Evolutionary conservation across 2,329 filamentous ascomycete genomes (phyloP).

Genomic region (Colletotrichum costaricense): DNA sequence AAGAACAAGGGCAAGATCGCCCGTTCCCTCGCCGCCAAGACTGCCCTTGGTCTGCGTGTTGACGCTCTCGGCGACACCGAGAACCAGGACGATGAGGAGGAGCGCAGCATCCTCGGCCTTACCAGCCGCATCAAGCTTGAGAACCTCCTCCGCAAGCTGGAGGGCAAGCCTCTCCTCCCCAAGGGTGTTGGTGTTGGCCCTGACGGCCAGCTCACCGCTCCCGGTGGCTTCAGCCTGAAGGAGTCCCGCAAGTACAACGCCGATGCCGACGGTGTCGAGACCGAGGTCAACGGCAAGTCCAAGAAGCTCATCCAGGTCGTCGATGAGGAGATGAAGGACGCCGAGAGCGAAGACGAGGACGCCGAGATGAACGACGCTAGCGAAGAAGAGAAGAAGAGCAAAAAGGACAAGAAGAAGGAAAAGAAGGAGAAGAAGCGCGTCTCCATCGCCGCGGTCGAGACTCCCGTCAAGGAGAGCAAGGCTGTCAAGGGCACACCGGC

Average conservation of each 20-base stretch:
- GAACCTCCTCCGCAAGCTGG: constrained; percentile 79
- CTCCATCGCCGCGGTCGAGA: constrained; percentile 40
- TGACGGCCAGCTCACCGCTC: constrained; percentile 71
- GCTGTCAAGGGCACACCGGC: constrained; percentile 34
- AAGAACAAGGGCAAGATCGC: constrained; percentile 99
- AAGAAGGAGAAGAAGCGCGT: constrained; percentile 45
- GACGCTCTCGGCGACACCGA: constrained; percentile 77
- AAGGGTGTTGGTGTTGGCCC: constrained; percentile 81
- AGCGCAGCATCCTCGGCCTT: constrained; percentile 84
- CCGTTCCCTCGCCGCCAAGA: constrained; percentile 93
- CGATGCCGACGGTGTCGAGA: constrained; percentile 86
- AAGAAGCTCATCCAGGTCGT: constrained; percentile 60
- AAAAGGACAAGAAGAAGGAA: constrained; percentile 49
- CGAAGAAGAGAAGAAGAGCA: constrained; percentile 51
- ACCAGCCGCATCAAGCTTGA: constrained; percentile 79
- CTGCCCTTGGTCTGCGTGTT: constrained; percentile 90
- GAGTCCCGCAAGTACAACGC: constrained; percentile 94
- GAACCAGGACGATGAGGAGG: constrained; percentile 85
- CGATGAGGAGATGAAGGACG: constrained; percentile 51
- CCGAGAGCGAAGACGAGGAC: constrained; percentile 50
- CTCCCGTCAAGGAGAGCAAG: constrained; percentile 47
- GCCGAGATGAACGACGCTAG: constrained; percentile 53
- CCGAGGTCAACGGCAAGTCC: constrained; percentile 55
- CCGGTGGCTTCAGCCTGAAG: constrained; percentile 90
- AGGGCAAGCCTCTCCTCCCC: constrained; percentile 89